phyloP scores from a whole-genome alignment of 768 basidiomycete genomes.

The Tylopilus cervinicoccineus region DNA sequence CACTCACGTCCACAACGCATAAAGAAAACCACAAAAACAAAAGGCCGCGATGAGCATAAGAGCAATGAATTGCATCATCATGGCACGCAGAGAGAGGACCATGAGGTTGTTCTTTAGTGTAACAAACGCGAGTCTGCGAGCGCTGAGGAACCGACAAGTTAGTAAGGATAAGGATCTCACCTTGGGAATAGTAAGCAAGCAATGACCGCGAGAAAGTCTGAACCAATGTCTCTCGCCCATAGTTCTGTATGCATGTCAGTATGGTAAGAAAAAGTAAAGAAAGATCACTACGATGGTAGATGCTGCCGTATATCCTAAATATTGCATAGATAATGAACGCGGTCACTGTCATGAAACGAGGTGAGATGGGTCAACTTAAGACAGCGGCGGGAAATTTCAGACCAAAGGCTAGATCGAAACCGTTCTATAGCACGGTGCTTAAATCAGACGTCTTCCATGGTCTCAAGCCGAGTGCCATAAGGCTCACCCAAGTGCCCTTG shows the following conservation, averaged over 20 bases:
- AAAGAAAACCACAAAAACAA: conserved; percentile 90
- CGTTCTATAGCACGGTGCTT: conserved; percentile 51
- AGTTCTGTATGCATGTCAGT: conserved; percentile 35
- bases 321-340: conserved; percentile 71
- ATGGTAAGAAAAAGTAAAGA: not conserved
- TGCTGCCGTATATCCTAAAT: conserved; percentile 70
- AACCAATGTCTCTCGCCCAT: conserved; percentile 68
- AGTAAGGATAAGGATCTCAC: conserved; percentile 31
- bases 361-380: not conserved
- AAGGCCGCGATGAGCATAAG: conserved; percentile 84
- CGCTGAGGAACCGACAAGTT: not conserved
- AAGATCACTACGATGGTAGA: conserved; percentile 51
- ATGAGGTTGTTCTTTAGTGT: conserved; percentile 78
- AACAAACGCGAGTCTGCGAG: conserved; percentile 83
- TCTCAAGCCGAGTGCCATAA: conserved; percentile 8
- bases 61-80: conserved; percentile 87
- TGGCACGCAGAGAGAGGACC: conserved; percentile 81
- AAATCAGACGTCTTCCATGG: conserved; percentile 16
- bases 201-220: conserved; percentile 83
- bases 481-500: conserved; percentile 74
- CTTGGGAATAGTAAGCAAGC: conserved; percentile 90
- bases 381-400: conserved; percentile 11
- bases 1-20: conserved; percentile 90
- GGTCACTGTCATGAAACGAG: conserved; percentile 48
- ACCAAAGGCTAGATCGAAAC: conserved; percentile 92